These are phyloP conservation scores for Stramenopiles sp. DNA, from an alignment of 352 stramenopile species.

Conservation along the genomic window DNA sequence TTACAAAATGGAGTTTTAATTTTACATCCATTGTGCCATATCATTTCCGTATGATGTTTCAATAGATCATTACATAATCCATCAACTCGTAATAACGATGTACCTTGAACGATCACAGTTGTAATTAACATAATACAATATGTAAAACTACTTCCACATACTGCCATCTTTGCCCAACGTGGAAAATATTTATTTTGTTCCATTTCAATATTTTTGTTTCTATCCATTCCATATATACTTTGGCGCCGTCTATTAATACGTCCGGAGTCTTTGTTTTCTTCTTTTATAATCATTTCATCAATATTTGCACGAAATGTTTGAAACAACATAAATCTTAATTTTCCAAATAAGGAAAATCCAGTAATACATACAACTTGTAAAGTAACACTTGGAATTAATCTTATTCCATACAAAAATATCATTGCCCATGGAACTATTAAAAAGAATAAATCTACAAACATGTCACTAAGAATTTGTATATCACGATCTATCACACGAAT, in stretches of 20 bases:
- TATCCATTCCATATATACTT: neutral
- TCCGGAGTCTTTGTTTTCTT: neutral
- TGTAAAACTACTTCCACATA: neutral
- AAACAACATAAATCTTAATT: neutral
- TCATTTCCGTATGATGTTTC: neutral
- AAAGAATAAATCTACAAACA: neutral
- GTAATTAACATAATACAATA: neutral
- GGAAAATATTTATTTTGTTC: neutral
- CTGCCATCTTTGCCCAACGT: neutral
- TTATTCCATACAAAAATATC: neutral
- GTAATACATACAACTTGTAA: no score
- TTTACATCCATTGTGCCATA: neutral
- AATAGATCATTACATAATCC: neutral
- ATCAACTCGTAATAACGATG: neutral
- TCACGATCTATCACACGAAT: neutral
- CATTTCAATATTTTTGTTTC: neutral
- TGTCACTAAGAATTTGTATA: neutral
- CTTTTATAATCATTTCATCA: neutral
- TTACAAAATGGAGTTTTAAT: neutral
- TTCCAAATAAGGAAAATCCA: neutral
- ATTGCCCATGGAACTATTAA: neutral
- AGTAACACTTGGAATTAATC: neutral
- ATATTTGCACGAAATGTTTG: neutral
- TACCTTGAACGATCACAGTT: neutral
- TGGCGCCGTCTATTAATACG: neutral